These are phyloP conservation scores for Hericium alpestre DNA, from an alignment of 768 basidiomycete species.

Conservation along the genomic window DNA sequence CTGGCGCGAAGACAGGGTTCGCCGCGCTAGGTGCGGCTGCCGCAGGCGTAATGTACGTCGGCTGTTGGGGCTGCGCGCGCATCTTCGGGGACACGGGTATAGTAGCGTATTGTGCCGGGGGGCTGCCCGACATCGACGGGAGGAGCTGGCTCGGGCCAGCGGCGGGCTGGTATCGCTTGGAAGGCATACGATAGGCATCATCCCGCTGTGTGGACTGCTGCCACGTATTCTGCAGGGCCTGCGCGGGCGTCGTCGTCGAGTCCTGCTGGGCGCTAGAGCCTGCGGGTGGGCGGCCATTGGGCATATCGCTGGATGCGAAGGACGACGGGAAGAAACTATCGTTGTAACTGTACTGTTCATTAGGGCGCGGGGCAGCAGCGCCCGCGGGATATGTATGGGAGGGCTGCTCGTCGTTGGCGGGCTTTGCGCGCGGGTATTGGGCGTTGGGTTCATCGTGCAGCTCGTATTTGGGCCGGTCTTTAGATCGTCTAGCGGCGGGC, in stretches of 20 bases:
- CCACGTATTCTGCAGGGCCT: neutral
- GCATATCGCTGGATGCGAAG: slow-evolving; percentile 9
- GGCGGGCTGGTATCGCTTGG: neutral
- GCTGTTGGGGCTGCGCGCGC: slow-evolving; percentile 62
- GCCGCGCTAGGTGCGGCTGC: slow-evolving; percentile 39
- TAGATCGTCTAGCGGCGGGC: no score
- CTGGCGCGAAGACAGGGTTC: slow-evolving; percentile 45
- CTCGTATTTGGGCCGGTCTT: neutral
- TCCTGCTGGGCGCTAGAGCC: neutral
- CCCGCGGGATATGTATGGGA: neutral
- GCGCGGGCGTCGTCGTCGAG: neutral
- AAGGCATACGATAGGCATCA: neutral
- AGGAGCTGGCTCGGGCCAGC: neutral
- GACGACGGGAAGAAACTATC: slow-evolving; percentile 4
- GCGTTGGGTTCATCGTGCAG: neutral
- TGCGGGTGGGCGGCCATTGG: neutral
- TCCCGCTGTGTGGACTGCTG: neutral
- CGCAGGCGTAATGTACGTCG: slow-evolving; percentile 60
- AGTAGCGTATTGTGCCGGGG: slow-evolving; percentile 11
- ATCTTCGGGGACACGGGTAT: slow-evolving; percentile 59
- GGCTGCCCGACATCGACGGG: neutral
- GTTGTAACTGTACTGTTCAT: neutral
- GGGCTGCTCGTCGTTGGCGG: neutral
- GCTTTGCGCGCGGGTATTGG: neutral
- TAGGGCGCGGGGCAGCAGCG: neutral